Percentiles rank a stretch among this genome's conserved stretches.
Evolutionary conservation across 441 rosid species (phyloP).

Genomic region (Pelargonium australe): DNA sequence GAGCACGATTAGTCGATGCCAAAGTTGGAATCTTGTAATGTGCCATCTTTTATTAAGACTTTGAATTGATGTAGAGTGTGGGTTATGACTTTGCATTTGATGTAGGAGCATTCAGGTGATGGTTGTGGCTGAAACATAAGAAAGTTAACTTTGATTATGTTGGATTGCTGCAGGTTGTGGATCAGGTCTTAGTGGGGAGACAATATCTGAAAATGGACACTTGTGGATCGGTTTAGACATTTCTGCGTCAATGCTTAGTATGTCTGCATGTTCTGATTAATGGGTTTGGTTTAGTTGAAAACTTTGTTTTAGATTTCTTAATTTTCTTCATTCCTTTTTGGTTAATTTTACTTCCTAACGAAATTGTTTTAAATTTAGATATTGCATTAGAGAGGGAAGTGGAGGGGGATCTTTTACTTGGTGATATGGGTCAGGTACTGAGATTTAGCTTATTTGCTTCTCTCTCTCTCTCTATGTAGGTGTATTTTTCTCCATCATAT

Average conservation of each 20-base stretch:
- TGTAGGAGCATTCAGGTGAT: background rate
- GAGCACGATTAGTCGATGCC: too few species aligned
- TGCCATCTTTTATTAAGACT: background rate
- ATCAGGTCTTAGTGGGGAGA: conserved; percentile 87
- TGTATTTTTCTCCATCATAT: too few species aligned
- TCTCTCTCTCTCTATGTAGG: too few species aligned
- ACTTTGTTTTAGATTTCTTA: background rate
- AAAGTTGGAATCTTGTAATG: too few species aligned
- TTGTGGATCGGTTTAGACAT: conserved; percentile 88
- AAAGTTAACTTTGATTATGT: background rate
- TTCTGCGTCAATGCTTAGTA: conserved; percentile 79
- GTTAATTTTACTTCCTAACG: background rate
- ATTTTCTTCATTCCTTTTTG: background rate
- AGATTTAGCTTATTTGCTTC: too few species aligned
- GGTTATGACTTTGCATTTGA: background rate
- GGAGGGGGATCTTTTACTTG: conserved; percentile 84
- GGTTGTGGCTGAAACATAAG: too few species aligned
- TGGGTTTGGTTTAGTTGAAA: background rate
- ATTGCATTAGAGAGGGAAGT: conserved; percentile 79
- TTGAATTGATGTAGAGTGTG: background rate
- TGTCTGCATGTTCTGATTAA: conserved; percentile 9
- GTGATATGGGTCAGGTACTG: conserved; percentile 91
- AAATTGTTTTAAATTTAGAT: conserved; percentile 30
- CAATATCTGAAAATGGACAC: conserved; percentile 71
- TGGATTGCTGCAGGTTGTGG: conserved; percentile 58